Evolutionary conservation across 1,284 basidiomycete species (phyloP).

Genomic region (Pseudozyma thailandica): DNA sequence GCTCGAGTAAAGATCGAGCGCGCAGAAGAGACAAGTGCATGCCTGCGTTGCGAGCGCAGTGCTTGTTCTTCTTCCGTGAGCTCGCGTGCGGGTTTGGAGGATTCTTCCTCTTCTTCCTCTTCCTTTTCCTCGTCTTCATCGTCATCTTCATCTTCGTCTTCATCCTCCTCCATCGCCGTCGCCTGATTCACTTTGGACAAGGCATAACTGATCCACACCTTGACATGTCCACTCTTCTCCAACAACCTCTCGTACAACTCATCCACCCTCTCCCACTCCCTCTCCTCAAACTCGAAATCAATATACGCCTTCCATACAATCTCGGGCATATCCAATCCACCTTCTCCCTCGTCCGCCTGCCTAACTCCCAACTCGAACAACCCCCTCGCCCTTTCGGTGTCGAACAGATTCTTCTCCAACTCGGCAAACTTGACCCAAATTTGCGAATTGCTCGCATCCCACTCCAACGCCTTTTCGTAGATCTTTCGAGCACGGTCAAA

Average conservation of each 20-base stretch:
- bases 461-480: conserved; percentile 86
- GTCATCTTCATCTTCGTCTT: conserved; percentile 74
- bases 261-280: conserved; percentile 85
- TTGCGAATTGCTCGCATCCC: conserved; percentile 62
- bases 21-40: conserved; percentile 77
- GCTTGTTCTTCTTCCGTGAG: conserved; percentile 41
- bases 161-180: conserved; percentile 78
- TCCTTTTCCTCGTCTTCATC: conserved; percentile 71
- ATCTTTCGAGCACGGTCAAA: conserved; percentile 92
- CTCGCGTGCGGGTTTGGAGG: conserved; percentile 44
- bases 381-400: conserved; percentile 88
- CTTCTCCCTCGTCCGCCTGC: conserved; percentile 72
- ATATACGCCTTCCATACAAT: conserved; percentile 86
- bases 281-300: conserved; percentile 94
- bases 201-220: conserved; percentile 71
- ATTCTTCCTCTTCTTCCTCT: conserved; percentile 60
- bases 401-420: conserved; percentile 90
- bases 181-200: conserved; percentile 72
- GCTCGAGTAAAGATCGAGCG: conserved; percentile 83
- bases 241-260: conserved; percentile 90
- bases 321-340: conserved; percentile 93
- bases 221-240: conserved; percentile 89
- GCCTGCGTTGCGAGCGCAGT: conserved; percentile 69
- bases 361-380: conserved; percentile 96
- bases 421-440: conserved; percentile 96